Base-by-base conservation (phyloP, 1,139 yeast species). In the Protomyces macrosporus region DNA sequence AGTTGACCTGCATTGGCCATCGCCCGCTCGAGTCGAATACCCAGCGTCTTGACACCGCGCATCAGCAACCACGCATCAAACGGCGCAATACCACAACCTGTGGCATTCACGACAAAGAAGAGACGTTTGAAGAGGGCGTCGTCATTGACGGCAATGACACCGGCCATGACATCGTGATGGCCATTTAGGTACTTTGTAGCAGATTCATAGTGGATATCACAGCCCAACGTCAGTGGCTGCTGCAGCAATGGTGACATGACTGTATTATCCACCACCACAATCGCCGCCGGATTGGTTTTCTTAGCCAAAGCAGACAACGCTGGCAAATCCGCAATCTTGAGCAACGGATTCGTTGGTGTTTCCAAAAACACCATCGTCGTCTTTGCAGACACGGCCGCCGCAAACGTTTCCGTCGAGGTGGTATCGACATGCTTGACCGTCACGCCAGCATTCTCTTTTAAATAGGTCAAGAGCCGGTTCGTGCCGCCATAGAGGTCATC, bases 401-500 rank as follows among this genome's bases (percentile, higher is more conserved):
- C 74, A 68, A 90, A 84, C 58, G 82, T 77, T 55, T 79, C 84
- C 54, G 85, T 78, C 71, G 86, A 78, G 32, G 97, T 87, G 34
- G 97, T 90, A 74, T 91, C 97, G 66, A 86, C 83, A 74, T 90
- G 96, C 67, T 80, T 80, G 34, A 89, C 88, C 35, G 80, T 80
- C 65, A 90, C 79, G 67, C 84, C 87, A n/a, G 85, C 86, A 72
- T 84, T 84, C 58, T 80, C 80, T 72, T 83, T 79, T 71, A 89
- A 76, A 73, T 86, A 88, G 23, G 90, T 88, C 70, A 91, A 82
- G 70, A 91, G 33, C 76, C 96, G 82, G 79, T 89, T 95, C 67
- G 96, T 89, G 72, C 97, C 96, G 68, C 96, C 96, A 76, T 90
- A 90, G 58, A 90, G 95, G 72, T 90, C 97, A 70, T 90, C 93